Percentiles rank a stretch among this genome's conserved stretches.
Conservation (phyloP, 768 basidiomycete genomes). For the Calocera cornea region DNA sequence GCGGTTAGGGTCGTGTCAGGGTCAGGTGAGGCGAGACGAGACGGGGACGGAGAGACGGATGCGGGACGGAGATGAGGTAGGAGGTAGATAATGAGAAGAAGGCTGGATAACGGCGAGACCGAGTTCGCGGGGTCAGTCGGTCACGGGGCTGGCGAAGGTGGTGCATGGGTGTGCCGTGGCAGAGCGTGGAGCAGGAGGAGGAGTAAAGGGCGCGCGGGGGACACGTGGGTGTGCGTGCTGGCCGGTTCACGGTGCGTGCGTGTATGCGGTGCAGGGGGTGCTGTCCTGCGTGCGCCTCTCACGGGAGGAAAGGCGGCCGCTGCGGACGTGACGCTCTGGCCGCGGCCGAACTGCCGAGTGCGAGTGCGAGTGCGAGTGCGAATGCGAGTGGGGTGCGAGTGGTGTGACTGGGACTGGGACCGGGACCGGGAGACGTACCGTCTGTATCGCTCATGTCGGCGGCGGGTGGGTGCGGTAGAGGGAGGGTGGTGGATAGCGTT, state of each 20-base stretch:
- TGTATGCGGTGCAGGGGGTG: not conserved
- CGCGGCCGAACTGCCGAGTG: not conserved
- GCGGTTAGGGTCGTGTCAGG: constrained; percentile 5
- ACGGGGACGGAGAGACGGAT: not conserved
- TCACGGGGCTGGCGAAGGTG: not conserved
- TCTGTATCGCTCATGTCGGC: constrained; percentile 2
- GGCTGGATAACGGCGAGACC: not conserved
- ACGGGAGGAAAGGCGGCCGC: not conserved
- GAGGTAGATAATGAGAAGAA: not conserved
- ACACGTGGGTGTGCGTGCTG: too few species aligned
- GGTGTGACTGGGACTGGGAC: not conserved
- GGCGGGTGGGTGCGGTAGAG: not conserved
- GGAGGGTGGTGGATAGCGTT: not conserved
- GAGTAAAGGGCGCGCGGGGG: not conserved
- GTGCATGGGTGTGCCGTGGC: not conserved
- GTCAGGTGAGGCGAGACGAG: constrained; percentile 1
- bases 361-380: not conserved
- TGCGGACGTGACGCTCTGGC: not conserved
- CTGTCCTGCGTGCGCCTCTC: not conserved
- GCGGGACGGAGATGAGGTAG: not conserved
- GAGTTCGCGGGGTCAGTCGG: constrained; percentile 4
- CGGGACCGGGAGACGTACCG: not conserved
- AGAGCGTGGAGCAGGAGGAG: not conserved
- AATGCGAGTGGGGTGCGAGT: not conserved
- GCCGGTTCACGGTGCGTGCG: not conserved